These are phyloP conservation scores for Copromyces sp. DNA, from an alignment of 495 filamentous ascomycete genomes.

Conservation along the genomic window DNA sequence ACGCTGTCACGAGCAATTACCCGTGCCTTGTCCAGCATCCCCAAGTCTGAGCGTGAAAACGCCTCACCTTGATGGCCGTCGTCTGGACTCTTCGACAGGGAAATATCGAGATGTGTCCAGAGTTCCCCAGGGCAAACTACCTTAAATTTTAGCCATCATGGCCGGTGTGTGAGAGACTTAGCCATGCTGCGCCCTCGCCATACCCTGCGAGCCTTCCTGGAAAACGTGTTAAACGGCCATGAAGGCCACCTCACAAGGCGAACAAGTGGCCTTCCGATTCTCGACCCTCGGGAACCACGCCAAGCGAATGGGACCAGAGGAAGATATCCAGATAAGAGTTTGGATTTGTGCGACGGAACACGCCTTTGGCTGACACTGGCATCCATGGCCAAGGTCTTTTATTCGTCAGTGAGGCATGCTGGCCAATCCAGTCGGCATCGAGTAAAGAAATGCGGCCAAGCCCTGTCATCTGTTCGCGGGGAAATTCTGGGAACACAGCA, in stretches of 20 bases:
- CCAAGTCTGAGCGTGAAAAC: background rate
- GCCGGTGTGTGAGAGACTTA: background rate
- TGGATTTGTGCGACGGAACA: background rate
- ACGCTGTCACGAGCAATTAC: background rate
- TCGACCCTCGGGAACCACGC: background rate
- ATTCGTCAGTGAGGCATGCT: background rate
- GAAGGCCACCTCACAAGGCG: background rate
- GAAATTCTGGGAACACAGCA: background rate
- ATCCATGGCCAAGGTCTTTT: background rate
- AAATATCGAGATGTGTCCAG: background rate
- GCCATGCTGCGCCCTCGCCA: background rate
- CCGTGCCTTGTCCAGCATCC: background rate
- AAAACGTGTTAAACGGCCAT: background rate
- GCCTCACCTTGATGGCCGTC: background rate
- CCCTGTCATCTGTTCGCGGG: background rate
- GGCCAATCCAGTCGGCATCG: background rate
- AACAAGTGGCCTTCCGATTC: background rate
- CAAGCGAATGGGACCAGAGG: background rate
- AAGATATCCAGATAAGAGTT: background rate
- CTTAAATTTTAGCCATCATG: background rate
- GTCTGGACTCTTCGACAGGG: background rate
- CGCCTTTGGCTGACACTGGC: background rate
- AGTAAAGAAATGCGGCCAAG: background rate
- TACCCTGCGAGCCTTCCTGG: background rate
- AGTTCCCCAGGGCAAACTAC: background rate